Conservation (phyloP, 495 filamentous ascomycete genomes). For the Penicillium psychrofluorescens region DNA sequence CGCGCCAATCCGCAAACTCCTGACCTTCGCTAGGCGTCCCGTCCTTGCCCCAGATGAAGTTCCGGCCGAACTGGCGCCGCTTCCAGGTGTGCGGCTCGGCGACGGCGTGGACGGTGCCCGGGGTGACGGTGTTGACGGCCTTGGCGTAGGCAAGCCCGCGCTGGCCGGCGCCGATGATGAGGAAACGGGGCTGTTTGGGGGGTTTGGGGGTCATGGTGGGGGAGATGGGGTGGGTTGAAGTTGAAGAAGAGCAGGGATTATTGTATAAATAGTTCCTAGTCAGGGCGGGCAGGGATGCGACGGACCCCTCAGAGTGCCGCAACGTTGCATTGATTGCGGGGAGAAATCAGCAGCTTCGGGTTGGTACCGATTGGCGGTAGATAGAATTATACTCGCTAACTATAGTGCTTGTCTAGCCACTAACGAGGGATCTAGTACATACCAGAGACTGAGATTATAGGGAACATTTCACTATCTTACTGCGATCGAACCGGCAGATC, state of each 20-base stretch:
- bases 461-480: too few species aligned
- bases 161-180: constrained; percentile 84
- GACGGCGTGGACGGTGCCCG: constrained; percentile 64
- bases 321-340: constrained; percentile 2
- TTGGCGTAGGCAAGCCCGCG: constrained; percentile 70
- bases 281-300: background rate
- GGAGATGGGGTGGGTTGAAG: background rate
- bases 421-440: too few species aligned
- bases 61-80: constrained; percentile 55
- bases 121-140: constrained; percentile 52
- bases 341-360: constrained; percentile 6
- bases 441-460: too few species aligned
- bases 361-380: constrained; percentile 6
- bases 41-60: constrained; percentile 57
- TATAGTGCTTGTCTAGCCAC: too few species aligned
- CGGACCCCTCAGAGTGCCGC: background rate
- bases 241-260: background rate
- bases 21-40: constrained; percentile 44
- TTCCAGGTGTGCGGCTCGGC: constrained; percentile 79
- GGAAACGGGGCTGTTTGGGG: constrained; percentile 38
- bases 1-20: constrained; percentile 65
- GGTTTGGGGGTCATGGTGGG: background rate
- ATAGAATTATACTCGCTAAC: too few species aligned
- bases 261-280: too few species aligned
- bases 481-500: too few species aligned